Evolutionary conservation across 495 filamentous ascomycete genomes (phyloP), one percentile per base, ranked within the genome.

Genomic region (Podospora comata): DNA sequence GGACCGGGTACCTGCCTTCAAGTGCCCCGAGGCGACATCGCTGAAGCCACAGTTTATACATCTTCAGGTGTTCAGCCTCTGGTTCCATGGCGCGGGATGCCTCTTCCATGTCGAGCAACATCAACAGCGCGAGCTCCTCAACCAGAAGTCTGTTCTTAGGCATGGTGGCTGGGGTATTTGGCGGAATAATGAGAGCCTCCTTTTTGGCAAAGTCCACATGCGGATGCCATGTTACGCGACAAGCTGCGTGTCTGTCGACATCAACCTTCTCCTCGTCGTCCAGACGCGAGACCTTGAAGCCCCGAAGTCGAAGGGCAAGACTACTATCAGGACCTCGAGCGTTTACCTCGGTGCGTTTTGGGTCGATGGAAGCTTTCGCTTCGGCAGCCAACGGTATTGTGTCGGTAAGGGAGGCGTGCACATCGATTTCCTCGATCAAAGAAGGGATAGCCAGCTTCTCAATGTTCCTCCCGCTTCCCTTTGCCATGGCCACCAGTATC

Each of bases 351-450:
- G 11, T 54, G 48, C 18, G 48, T 11, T 54, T 18, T 54, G 0
- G 11, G 18, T 54, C 48, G 48, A 54, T 18, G 18, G 18, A 9
- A 54, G 48, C 48, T 11, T 9, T 54, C 11, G 48, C 20, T 23
- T 23, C 20, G 20, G 0, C 20, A 23, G 48, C 48, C 48, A 54
- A 54, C 9, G 48, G 9, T 9, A 2, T 18, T 11, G 48, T 54
- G 11, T 0, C 11, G 11, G 18, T 18, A 54, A 18, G 48, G 18
- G 18, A 54, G 18, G 48, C 18, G 48, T 9, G 48, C 48, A 18
- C 48, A 4, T 77, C 67, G 4, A 84, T 65, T 60, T 79, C 73
- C 60, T 81, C 80, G 63, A 83, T 81, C 7, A 73, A 69, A 0
- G 77, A 77, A 0, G 75, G 76, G 3, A 82, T 71, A 11, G 60